These are phyloP conservation scores for Cenchrus americanus DNA, from an alignment of 176 grass and related monocot genomes.

Conservation along the genomic window DNA sequence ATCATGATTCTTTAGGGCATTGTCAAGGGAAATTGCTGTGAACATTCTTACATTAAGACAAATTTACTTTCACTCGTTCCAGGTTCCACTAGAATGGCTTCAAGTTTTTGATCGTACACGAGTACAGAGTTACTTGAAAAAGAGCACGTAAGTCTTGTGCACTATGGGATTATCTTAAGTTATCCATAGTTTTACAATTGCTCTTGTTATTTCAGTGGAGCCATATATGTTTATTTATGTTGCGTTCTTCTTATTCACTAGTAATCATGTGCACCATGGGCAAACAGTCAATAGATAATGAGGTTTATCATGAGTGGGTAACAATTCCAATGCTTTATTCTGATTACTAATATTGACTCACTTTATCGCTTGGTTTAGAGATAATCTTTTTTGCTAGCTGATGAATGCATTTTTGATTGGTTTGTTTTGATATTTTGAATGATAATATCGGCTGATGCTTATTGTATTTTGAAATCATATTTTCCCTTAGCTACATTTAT, in stretches of 20 bases:
- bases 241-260: neutral
- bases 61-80: slow-evolving; percentile 15
- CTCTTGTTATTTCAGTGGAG: neutral
- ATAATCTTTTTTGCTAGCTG: no score
- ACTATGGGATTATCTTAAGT: neutral
- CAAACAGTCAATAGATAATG: neutral
- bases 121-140: slow-evolving; percentile 50
- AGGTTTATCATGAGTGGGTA: neutral
- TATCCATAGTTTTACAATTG: neutral
- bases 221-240: neutral
- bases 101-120: slow-evolving; percentile 44
- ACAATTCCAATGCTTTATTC: neutral
- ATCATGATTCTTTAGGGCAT: neutral
- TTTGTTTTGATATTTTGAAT: neutral
- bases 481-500: neutral
- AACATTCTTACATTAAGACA: slow-evolving; percentile 8
- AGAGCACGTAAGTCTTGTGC: slow-evolving; percentile 43
- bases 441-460: neutral
- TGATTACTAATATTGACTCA: neutral
- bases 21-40: neutral
- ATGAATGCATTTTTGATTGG: neutral
- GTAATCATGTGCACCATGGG: neutral
- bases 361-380: neutral
- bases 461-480: neutral
- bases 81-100: slow-evolving; percentile 81